A percentile compares a stretch with the other conserved stretches of the same genome.
phyloP scores from a whole-genome alignment of 1,284 basidiomycete species.

The Malassezia cuniculi region DNA sequence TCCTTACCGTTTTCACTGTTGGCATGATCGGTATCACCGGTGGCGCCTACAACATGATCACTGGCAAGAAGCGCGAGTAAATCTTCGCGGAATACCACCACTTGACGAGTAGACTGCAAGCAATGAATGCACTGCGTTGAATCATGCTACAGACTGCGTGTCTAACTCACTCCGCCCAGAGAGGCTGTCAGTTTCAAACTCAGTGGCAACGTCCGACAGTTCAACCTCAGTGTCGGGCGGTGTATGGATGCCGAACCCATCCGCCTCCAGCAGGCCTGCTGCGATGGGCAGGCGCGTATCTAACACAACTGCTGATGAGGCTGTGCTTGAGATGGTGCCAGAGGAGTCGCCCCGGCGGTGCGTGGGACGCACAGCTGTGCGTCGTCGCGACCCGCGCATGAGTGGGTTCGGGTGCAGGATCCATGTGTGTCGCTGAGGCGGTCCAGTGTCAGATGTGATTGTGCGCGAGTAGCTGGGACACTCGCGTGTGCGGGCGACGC shows the following conservation, averaged over 20 bases:
- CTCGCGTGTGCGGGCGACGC: conserved; percentile 22
- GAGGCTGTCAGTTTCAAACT: too few species aligned
- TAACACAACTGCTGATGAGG: conserved; percentile 1
- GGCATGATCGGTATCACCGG: conserved; percentile 32
- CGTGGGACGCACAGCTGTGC: not conserved
- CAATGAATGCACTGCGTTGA: too few species aligned
- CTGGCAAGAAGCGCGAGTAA: too few species aligned
- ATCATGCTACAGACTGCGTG: too few species aligned
- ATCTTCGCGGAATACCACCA: too few species aligned
- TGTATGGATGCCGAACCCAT: conserved; percentile 1
- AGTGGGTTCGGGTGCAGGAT: conserved; percentile 31
- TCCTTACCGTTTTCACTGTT: conserved; percentile 35
- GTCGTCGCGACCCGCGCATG: conserved; percentile 14
- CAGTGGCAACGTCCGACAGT: conserved; percentile 5
- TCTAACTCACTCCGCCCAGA: too few species aligned
- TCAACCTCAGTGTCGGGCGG: conserved; percentile 11
- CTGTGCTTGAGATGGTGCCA: conserved; percentile 6
- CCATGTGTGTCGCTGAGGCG: conserved; percentile 23
- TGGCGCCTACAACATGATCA: conserved; percentile 37
- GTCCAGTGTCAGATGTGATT: not conserved
- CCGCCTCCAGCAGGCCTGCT: conserved; percentile 6
- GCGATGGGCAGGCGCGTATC: conserved; percentile 2
- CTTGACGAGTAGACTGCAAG: too few species aligned
- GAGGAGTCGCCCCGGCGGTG: conserved; percentile 9
- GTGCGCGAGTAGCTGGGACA: conserved; percentile 27